Percentiles rank a stretch among this genome's conserved stretches.
Evolutionary conservation across 2,329 filamentous ascomycete genomes (phyloP).

Genomic region (Rutstroemia sp.): DNA sequence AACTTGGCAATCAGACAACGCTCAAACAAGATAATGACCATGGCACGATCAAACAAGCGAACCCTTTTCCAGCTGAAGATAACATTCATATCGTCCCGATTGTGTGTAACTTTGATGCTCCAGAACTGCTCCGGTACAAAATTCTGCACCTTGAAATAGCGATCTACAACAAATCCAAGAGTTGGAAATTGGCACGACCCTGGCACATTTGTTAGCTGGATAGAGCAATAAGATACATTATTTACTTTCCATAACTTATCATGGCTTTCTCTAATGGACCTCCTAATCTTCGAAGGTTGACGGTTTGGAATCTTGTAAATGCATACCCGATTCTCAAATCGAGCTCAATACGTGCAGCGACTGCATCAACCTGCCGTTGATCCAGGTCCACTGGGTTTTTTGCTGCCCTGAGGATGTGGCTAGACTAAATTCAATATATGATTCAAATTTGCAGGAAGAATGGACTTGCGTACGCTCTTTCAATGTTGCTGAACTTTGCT

Average conservation of each 20-base stretch:
- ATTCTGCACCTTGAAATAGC: conserved; percentile 88
- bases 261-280: conserved; percentile 46
- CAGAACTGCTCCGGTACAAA: conserved; percentile 92
- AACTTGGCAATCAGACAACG: conserved; percentile 68
- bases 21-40: conserved; percentile 77
- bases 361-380: conserved; percentile 78
- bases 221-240: neutral
- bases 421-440: conserved; percentile 30
- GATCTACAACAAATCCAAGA: conserved; percentile 91
- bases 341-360: conserved; percentile 81
- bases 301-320: conserved; percentile 83
- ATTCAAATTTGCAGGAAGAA: neutral
- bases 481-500: conserved; percentile 92
- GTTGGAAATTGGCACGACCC: conserved; percentile 96
- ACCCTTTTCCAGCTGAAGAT: conserved; percentile 77
- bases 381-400: conserved; percentile 71
- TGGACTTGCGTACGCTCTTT: conserved; percentile 60
- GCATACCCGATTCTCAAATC: conserved; percentile 88
- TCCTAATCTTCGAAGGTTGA: conserved; percentile 66
- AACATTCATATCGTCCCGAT: conserved; percentile 69
- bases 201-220: conserved; percentile 13
- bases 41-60: conserved; percentile 80
- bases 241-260: conserved; percentile 68
- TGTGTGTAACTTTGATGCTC: conserved; percentile 79
- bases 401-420: conserved; percentile 81